Percentiles rank a stretch among this genome's conserved stretches.
Evolutionary conservation across 2,329 filamentous ascomycete species (phyloP).

Genomic region (Penicillium decumbens): DNA sequence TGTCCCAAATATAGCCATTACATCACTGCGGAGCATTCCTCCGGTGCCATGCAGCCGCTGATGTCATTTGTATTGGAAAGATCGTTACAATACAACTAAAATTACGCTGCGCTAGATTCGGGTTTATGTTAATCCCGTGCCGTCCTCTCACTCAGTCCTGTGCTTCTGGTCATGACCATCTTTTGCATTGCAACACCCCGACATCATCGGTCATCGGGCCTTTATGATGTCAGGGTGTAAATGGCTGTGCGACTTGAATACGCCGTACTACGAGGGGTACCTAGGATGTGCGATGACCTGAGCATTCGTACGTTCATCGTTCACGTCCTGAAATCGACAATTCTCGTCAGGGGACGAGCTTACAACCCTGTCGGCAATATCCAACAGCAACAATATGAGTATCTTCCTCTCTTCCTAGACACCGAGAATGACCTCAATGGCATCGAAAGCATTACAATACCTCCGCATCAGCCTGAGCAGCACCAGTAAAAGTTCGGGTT

Average conservation of each 20-base stretch:
- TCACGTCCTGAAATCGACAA: too few species aligned
- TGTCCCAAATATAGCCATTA: constrained; percentile 3
- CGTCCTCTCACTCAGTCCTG: too few species aligned
- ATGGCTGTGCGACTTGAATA: not conserved
- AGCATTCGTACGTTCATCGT: not conserved
- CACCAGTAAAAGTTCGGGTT: too few species aligned
- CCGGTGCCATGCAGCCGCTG: constrained; percentile 14
- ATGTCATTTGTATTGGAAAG: constrained; percentile 14
- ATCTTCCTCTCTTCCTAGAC: not conserved
- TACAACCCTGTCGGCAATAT: not conserved
- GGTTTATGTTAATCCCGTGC: not conserved
- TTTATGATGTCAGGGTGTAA: constrained; percentile 24
- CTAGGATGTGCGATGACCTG: not conserved
- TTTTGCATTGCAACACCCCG: constrained; percentile 1
- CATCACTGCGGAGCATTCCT: constrained; percentile 10
- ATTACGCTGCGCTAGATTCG: not conserved
- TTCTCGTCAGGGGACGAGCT: too few species aligned
- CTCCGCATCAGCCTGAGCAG: too few species aligned
- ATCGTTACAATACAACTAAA: not conserved
- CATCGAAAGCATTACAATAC: too few species aligned
- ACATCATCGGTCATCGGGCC: too few species aligned
- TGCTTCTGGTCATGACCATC: not conserved
- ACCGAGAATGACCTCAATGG: too few species aligned
- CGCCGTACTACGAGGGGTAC: not conserved
- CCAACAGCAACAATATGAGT: not conserved